These are phyloP conservation scores for Prunus davidiana DNA, from an alignment of 306 rosid species.

Conservation along the genomic window DNA sequence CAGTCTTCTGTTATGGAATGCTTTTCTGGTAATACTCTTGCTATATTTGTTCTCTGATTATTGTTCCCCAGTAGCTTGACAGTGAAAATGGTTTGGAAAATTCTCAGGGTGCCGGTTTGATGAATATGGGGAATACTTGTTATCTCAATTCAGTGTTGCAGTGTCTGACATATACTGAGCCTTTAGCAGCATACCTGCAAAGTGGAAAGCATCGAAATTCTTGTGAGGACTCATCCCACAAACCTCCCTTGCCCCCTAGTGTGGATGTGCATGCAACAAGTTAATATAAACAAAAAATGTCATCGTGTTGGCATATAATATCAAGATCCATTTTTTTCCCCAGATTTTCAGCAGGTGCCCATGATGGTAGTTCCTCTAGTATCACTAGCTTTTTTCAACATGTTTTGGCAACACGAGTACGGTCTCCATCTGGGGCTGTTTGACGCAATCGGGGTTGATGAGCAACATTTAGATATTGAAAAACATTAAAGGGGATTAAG, in stretches of 20 bases:
- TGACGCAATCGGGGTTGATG: background rate
- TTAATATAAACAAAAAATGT: background rate
- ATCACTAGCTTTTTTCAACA: too few relatives aligned
- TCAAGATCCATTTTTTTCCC: background rate
- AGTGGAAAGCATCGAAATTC: conserved; percentile 93
- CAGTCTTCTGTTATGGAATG: background rate
- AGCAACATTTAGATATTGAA: background rate
- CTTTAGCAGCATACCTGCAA: conserved; percentile 92
- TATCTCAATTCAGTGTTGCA: conserved; percentile 93
- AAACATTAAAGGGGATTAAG: background rate
- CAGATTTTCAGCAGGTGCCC: background rate
- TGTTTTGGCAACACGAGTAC: background rate
- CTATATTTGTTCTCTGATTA: background rate
- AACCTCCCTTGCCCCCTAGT: background rate
- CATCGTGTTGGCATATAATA: background rate
- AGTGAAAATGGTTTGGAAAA: conserved; percentile 1
- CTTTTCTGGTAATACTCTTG: background rate
- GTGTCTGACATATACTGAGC: conserved; percentile 93
- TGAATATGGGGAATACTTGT: conserved; percentile 90
- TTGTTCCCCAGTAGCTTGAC: background rate
- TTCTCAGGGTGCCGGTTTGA: conserved; percentile 93
- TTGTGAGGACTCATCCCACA: conserved; percentile 43
- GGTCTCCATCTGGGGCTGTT: background rate
- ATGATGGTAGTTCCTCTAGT: background rate
- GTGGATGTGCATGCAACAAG: background rate